These are phyloP conservation scores for Cladophialophora bantiana DNA, from an alignment of 2,329 filamentous ascomycete species.

Conservation along the genomic window DNA sequence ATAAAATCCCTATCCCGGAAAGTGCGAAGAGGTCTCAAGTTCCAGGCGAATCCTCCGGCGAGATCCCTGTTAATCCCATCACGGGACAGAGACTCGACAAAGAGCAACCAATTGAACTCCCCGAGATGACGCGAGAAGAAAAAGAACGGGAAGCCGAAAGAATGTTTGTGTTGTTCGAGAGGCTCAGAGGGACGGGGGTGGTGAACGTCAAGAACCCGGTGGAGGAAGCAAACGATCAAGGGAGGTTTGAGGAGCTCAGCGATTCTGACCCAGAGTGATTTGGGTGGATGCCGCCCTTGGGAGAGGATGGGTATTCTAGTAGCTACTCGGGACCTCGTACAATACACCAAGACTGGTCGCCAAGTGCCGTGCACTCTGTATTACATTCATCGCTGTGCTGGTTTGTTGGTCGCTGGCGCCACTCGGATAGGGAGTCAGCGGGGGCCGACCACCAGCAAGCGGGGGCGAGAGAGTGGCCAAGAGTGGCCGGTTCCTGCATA, in stretches of 20 bases:
- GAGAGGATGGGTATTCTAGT: too few relatives aligned
- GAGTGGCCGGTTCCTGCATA: constrained; percentile 17
- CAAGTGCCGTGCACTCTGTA: background rate
- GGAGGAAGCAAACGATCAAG: constrained; percentile 70
- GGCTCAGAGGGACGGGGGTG: constrained; percentile 78
- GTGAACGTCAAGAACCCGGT: constrained; percentile 82
- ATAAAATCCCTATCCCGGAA: constrained; percentile 78
- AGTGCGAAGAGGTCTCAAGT: constrained; percentile 62
- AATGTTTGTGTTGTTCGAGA: constrained; percentile 88
- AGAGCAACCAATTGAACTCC: constrained; percentile 54
- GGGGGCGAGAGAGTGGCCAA: background rate
- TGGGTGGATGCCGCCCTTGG: background rate
- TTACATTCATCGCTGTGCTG: background rate
- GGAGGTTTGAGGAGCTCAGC: constrained; percentile 64
- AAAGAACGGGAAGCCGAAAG: constrained; percentile 90
- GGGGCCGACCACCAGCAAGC: constrained; percentile 2
- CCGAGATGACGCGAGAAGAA: constrained; percentile 87
- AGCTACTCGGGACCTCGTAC: too few relatives aligned
- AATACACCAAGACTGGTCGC: too few relatives aligned
- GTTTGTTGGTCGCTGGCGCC: constrained; percentile 29
- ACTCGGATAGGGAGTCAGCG: constrained; percentile 30
- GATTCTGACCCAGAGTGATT: constrained; percentile 34
- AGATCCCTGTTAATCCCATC: constrained; percentile 73
- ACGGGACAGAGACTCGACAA: constrained; percentile 81
- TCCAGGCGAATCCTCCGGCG: constrained; percentile 23